These are phyloP conservation scores for Lojkania enalia DNA, from an alignment of 2,329 filamentous ascomycete species.

Conservation along the genomic window DNA sequence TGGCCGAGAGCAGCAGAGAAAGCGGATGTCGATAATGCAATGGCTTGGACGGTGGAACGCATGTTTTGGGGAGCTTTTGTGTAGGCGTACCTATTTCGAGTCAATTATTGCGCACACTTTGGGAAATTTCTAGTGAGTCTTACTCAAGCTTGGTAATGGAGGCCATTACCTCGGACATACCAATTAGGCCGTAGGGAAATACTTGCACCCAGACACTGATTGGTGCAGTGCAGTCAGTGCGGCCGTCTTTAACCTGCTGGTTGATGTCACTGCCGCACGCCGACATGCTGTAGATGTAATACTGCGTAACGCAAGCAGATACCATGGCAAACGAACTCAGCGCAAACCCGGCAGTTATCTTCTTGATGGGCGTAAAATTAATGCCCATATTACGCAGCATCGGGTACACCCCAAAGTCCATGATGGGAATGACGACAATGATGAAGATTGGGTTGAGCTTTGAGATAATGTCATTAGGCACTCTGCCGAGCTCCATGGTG, in stretches of 20 bases:
- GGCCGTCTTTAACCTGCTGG: constrained; percentile 39
- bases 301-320: constrained; percentile 60
- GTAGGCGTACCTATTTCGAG: constrained; percentile 24
- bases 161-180: constrained; percentile 63
- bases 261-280: constrained; percentile 34
- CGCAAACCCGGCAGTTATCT: constrained; percentile 71
- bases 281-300: constrained; percentile 52
- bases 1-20: constrained; percentile 37
- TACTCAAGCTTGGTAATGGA: constrained; percentile 69
- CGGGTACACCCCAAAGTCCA: constrained; percentile 69
- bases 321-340: constrained; percentile 65
- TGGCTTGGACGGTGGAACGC: constrained; percentile 47
- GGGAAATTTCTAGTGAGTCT: constrained; percentile 53
- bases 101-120: constrained; percentile 56
- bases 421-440: constrained; percentile 65
- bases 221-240: constrained; percentile 46
- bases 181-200: constrained; percentile 59
- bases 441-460: constrained; percentile 78
- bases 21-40: constrained; percentile 41
- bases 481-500: constrained; percentile 67
- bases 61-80: constrained; percentile 63
- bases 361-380: constrained; percentile 74
- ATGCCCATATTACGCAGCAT: constrained; percentile 66
- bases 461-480: constrained; percentile 77
- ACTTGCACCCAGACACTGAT: constrained; percentile 61